phyloP scores from a whole-genome alignment of 306 rosid genomes.

The Vigna angularis region DNA sequence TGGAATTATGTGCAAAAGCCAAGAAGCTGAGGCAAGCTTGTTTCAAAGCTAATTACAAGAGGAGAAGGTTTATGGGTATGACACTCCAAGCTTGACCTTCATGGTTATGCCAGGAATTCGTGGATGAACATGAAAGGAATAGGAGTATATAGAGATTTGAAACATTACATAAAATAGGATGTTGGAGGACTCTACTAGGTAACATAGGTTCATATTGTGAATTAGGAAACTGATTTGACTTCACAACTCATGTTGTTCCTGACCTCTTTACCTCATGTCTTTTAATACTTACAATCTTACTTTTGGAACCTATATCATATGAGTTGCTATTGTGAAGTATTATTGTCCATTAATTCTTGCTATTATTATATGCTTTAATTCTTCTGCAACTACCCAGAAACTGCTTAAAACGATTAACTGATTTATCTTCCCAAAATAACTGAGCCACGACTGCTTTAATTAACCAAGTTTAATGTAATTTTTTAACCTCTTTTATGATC shows the following conservation, averaged over 20 bases:
- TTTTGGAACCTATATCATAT: slow-evolving; percentile 13
- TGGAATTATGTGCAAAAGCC: slow-evolving; percentile 57
- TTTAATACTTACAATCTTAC: not conserved
- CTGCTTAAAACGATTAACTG: not conserved
- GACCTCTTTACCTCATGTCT: not conserved
- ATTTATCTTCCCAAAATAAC: not conserved
- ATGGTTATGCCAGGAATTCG: not conserved
- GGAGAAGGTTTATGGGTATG: slow-evolving; percentile 45
- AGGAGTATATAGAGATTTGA: not conserved
- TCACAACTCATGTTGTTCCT: not conserved
- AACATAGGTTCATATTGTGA: not conserved
- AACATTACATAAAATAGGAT: not conserved
- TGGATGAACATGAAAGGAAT: not conserved
- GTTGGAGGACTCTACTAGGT: not conserved
- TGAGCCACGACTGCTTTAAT: not conserved
- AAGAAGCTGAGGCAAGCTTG: slow-evolving; percentile 82
- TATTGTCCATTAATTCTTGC: not conserved
- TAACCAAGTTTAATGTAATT: not conserved
- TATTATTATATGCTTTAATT: not conserved
- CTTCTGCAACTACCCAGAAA: not conserved
- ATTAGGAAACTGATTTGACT: slow-evolving; percentile 35
- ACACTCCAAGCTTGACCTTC: slow-evolving; percentile 11
- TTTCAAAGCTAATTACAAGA: slow-evolving; percentile 77
- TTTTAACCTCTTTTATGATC: no score
- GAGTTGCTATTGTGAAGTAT: not conserved